Conservation (phyloP, 116 monocot genomes). For the Phalaenopsis hybrid region DNA sequence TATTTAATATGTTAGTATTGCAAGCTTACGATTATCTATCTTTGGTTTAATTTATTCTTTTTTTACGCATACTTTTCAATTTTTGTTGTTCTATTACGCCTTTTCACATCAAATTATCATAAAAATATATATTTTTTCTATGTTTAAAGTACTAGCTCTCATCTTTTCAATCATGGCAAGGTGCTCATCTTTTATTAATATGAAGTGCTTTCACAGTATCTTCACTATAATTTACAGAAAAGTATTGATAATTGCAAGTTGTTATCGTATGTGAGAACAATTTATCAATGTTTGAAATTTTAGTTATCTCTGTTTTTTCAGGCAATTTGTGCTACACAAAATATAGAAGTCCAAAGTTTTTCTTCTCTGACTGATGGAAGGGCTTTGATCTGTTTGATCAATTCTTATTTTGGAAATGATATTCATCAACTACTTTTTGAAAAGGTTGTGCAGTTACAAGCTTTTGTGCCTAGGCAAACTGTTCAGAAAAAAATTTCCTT, state of each 20-base stretch:
- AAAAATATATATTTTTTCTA: neutral
- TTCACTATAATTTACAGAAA: no score
- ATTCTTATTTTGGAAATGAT: conserved; percentile 27
- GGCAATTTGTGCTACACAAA: conserved; percentile 25
- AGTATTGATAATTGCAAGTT: no score
- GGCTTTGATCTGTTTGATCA: conserved; percentile 30
- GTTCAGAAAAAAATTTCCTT: neutral
- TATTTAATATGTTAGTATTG: no score
- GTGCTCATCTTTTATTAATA: no score
- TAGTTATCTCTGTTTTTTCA: conserved; percentile 5
- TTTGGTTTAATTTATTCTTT: no score
- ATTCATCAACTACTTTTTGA: conserved; percentile 3
- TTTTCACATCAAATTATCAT: no score
- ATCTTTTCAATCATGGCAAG: no score
- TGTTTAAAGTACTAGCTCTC: neutral
- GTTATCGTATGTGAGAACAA: no score
- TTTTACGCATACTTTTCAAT: no score
- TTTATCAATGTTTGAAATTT: neutral
- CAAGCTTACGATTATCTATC: no score
- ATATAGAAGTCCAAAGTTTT: conserved; percentile 20
- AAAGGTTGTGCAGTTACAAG: neutral
- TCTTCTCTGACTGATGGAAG: conserved; percentile 33
- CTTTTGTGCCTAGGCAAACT: neutral
- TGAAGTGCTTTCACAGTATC: no score
- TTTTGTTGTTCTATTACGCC: no score